Conservation (phyloP, 129 eudicot species). For the Flaveria bidentis region DNA sequence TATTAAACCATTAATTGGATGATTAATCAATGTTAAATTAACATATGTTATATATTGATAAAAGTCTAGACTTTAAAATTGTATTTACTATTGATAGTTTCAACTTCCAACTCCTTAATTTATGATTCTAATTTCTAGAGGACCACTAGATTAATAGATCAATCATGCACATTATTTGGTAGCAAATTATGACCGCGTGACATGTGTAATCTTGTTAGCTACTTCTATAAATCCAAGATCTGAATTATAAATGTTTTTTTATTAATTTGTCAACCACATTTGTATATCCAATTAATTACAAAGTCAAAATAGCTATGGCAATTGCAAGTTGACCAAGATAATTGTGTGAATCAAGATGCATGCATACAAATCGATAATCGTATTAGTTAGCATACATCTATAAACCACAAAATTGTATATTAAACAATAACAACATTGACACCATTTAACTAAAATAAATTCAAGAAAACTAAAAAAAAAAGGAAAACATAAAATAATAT, state of each 20-base stretch:
- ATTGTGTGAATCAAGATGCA: conserved; percentile 13
- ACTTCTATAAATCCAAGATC: conserved; percentile 17
- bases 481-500: background rate
- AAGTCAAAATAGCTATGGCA: conserved; percentile 27
- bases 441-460: background rate
- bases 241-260: conserved; percentile 1
- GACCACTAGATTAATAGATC: conserved; percentile 19
- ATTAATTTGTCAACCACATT: conserved; percentile 32
- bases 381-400: background rate
- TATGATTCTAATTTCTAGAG: conserved; percentile 17
- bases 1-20: background rate
- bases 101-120: conserved; percentile 37
- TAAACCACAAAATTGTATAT: conserved; percentile 12
- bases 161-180: conserved; percentile 21
- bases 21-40: background rate
- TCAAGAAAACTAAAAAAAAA: no score
- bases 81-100: conserved; percentile 14
- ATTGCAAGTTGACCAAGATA: conserved; percentile 29
- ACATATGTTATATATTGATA: no score
- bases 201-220: conserved; percentile 29
- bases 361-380: background rate
- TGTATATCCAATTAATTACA: conserved; percentile 26
- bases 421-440: background rate
- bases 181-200: background rate
- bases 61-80: conserved; percentile 15